phyloP scores from a whole-genome alignment of 257 asterid species.

The Solanum bulbocastanum region DNA sequence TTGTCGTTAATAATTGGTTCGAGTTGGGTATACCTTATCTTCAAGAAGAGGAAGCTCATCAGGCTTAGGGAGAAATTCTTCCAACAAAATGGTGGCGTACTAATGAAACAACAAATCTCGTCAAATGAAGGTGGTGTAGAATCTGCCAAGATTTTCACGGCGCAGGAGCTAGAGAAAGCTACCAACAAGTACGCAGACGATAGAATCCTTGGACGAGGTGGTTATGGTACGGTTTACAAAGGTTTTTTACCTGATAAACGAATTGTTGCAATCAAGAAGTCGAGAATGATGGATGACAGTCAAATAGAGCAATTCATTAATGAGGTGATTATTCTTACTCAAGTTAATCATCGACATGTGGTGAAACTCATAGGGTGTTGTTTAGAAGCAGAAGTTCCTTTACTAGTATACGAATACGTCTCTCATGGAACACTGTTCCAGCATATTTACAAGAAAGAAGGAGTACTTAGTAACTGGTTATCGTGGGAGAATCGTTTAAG shows the following conservation, averaged over 20 bases:
- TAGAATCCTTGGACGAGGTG: not conserved
- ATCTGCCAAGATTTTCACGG: slow-evolving; percentile 1
- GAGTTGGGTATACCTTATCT: slow-evolving; percentile 39
- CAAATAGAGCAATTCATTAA: not conserved
- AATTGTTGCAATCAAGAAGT: not conserved
- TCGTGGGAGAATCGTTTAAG: not conserved
- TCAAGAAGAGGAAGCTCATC: slow-evolving; percentile 32
- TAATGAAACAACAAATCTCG: slow-evolving; percentile 47
- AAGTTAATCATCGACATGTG: not conserved
- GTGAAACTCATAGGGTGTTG: not conserved
- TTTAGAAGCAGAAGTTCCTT: not conserved
- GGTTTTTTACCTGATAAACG: not conserved
- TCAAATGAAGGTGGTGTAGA: slow-evolving; percentile 31
- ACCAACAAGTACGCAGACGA: not conserved
- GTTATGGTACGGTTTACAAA: not conserved
- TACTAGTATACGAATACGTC: not conserved
- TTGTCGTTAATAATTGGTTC: slow-evolving; percentile 30
- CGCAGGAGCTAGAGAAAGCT: not conserved
- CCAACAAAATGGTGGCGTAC: slow-evolving; percentile 57
- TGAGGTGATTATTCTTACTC: not conserved
- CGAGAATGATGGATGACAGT: not conserved
- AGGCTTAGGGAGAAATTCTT: slow-evolving; percentile 6
- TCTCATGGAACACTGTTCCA: not conserved
- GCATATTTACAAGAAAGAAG: not conserved
- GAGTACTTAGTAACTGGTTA: not conserved